Base-by-base conservation (phyloP, 176 grass and related monocot genomes). In the Oryza meyeriana region DNA sequence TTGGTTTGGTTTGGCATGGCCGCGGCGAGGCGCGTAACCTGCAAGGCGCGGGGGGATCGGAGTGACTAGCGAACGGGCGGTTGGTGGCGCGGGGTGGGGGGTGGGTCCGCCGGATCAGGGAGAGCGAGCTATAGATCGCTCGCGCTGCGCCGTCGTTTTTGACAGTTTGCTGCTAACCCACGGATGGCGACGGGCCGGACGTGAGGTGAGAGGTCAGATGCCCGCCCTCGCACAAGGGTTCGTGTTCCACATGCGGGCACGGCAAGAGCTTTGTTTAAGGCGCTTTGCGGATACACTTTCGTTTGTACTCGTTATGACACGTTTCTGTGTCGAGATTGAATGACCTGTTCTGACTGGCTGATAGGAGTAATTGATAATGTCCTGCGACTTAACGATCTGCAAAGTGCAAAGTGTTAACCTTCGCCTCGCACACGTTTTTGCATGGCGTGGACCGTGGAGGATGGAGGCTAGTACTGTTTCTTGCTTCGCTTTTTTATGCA, bases 131-230 rank as follows among this genome's bases (percentile, higher is more conserved):
- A 12, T 14, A 10, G 33, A 39, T 81, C 44, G 39, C 50, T 62
- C 77, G 87, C 77, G 88, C 20, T 89, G 78, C 20, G 83, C 58
- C 58, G 58, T 85, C 78, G 34, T 55, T 85, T 82, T 81, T 89
- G 81, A 72, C 72, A 66, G 12, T 3, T 25, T 25, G 20, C 22
- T 59, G 55, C 9, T 47, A 12, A 47, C 44, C 3, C 3, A 47
- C 44, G 44, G 55, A 59, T 18, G n/a, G 55, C 55, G 55, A 59
- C 55, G n/a, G 8, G n/a, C 52, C 20, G 52, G 47, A 55, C 52
- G 52, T 22, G 52, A 58, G 52, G 52, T 58, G 22, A 8, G 20
- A 24, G 22, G 8, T 59, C 22, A 11, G 22, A 5, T 11, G n/a
- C 55, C 6, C 55, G 55, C n/a, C 9, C 55, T 25, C 55, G 55